These are phyloP conservation scores for Acanthamoeba royreba DNA, from an alignment of 208 protist species.

Conservation along the genomic window DNA sequence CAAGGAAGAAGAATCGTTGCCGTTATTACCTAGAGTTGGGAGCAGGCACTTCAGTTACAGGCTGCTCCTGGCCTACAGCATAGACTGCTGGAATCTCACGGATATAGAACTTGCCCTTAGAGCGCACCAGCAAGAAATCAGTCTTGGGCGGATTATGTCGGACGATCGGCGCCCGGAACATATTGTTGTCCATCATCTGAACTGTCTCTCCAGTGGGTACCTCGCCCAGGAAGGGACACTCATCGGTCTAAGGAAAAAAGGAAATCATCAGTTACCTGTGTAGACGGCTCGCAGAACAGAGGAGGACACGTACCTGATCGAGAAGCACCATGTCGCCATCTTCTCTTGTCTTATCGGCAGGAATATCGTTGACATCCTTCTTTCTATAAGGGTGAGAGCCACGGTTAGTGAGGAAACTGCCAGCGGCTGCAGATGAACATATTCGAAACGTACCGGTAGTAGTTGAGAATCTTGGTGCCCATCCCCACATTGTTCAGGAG, in stretches of 20 bases:
- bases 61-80: conserved; percentile 44
- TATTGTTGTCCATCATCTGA: conserved; percentile 57
- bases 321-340: conserved; percentile 51
- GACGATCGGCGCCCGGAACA: conserved; percentile 56
- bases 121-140: conserved; percentile 60
- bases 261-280: not conserved
- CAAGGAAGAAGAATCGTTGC: not conserved
- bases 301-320: not conserved
- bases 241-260: not conserved
- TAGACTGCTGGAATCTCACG: conserved; percentile 43
- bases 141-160: conserved; percentile 48
- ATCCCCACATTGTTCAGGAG: conserved; percentile 56
- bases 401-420: not conserved
- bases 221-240: conserved; percentile 61
- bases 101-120: conserved; percentile 19
- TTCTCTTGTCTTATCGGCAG: not conserved
- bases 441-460: conserved; percentile 42
- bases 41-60: conserved; percentile 13
- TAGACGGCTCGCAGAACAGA: not conserved
- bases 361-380: conserved; percentile 39
- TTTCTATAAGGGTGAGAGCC: not conserved
- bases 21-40: not conserved
- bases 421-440: not conserved
- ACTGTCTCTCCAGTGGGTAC: conserved; percentile 44
- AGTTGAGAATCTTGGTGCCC: conserved; percentile 63